Base-by-base conservation (phyloP, 257 asterid genomes). In the Salvia hispanica region DNA sequence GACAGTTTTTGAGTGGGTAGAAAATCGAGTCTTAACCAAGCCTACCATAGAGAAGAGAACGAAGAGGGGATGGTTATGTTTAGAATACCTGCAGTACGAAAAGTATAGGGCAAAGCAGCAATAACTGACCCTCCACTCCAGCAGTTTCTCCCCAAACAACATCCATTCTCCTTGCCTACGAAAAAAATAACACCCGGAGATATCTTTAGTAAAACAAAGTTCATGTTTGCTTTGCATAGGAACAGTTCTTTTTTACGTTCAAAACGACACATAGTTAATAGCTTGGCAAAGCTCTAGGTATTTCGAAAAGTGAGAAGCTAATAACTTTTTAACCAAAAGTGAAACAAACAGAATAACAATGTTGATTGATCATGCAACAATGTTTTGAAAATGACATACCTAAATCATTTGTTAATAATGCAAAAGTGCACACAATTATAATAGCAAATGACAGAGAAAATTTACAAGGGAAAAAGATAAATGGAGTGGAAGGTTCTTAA, bases 91-190 rank as follows among this genome's bases (percentile, higher is more conserved):
- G 98, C 79, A 90, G 79, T 67, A 86, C 21, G 57, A 92, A 90
- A 46, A 92, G 88, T 48, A 92, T 67, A 59, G 91, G 92, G 74
- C 84, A 90, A 37, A 92, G 75, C 69, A 88, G 64, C 82, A 86
- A 78, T 73, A 92, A 72, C 79, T 92, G 98, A 64, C 98, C 98
- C 80, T 90, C 86, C 72, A 92, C 98, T 67, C 97, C 98, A 36
- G 98, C 92, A 68, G 98, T 90, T 81, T 92, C 98, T 67, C 98
- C 98, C 97, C 97, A 90, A 61, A 92, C 98, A 72, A 92, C 96
- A 69, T 92, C 98, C 97, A 92, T 92, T 82, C 98, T 88, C 73
- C 91, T 80, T 53, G 97, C 98, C 98, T 92, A 69, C 65, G 85
- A 69, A 5, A 58, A 62, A 67, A 31, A 28, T 21, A 64, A 62